These are phyloP conservation scores for Bipolaris sorokiniana DNA, from an alignment of 2,329 filamentous ascomycete species.

Conservation along the genomic window DNA sequence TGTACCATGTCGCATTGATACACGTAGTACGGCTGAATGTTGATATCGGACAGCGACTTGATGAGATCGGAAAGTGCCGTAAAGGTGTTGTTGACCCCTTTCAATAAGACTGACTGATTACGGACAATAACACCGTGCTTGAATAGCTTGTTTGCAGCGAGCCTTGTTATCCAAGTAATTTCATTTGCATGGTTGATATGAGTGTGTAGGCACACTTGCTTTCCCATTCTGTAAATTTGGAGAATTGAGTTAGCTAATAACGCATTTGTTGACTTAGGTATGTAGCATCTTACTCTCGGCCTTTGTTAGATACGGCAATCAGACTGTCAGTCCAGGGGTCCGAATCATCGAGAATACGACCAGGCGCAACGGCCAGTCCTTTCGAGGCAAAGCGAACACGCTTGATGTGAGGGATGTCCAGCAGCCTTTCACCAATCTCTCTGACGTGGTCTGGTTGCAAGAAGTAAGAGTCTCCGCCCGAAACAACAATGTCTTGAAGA, in stretches of 20 bases:
- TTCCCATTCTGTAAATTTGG: conserved; percentile 51
- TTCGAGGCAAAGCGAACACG: conserved; percentile 68
- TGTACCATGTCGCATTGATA: conserved; percentile 70
- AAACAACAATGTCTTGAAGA: conserved; percentile 66
- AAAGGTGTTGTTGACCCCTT: conserved; percentile 64
- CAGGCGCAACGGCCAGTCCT: conserved; percentile 65
- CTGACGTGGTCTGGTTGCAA: conserved; percentile 60
- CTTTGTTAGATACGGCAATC: conserved; percentile 58
- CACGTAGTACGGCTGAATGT: conserved; percentile 69
- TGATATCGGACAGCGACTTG: conserved; percentile 60
- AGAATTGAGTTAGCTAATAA: neutral
- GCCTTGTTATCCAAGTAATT: conserved; percentile 65
- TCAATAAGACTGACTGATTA: conserved; percentile 66
- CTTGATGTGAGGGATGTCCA: conserved; percentile 63
- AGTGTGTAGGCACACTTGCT: conserved; percentile 67
- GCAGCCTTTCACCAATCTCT: conserved; percentile 60
- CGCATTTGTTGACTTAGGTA: too few species aligned
- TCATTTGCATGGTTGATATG: conserved; percentile 70
- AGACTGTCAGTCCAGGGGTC: conserved; percentile 63
- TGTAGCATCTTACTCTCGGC: conserved; percentile 44
- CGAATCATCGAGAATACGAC: conserved; percentile 58
- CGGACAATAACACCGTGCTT: conserved; percentile 61
- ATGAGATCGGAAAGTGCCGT: conserved; percentile 62
- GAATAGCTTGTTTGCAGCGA: conserved; percentile 59
- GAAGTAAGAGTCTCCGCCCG: conserved; percentile 67